Conservation (phyloP, 176 grass and related monocot species). For the Alloteropsis semialata region DNA sequence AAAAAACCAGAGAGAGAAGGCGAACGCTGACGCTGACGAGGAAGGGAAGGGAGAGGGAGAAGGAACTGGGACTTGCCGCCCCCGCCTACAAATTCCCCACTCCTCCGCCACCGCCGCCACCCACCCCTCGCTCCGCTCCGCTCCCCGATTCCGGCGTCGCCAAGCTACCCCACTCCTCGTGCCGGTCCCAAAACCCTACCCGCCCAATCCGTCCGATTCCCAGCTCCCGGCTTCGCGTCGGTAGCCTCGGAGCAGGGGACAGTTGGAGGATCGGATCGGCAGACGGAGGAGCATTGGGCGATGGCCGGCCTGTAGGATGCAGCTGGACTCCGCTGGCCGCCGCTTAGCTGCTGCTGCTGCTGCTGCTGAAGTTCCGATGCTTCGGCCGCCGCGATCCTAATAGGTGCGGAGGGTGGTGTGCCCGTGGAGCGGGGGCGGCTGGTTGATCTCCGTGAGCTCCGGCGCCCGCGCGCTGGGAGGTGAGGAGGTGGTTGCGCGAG, state of each 20-base stretch:
- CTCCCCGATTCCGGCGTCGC: neutral
- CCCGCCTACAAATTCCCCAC: constrained; percentile 39
- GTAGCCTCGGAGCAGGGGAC: neutral
- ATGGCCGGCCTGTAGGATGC: constrained; percentile 49
- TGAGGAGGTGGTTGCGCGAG: constrained; percentile 1
- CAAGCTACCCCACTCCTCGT: neutral
- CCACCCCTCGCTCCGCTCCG: neutral
- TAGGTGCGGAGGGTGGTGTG: constrained; percentile 14
- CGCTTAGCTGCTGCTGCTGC: constrained; percentile 26
- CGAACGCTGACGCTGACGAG: constrained; percentile 39
- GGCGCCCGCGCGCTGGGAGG: neutral
- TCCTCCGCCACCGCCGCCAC: constrained; percentile 12
- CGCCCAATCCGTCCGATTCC: constrained; percentile 26
- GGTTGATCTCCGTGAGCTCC: constrained; percentile 19
- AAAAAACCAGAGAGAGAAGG: constrained; percentile 24
- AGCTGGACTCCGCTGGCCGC: constrained; percentile 51
- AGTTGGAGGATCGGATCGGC: constrained; percentile 41
- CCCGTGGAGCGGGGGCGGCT: constrained; percentile 7
- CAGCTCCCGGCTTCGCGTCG: constrained; percentile 15
- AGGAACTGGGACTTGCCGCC: constrained; percentile 51
- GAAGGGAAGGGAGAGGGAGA: constrained; percentile 19
- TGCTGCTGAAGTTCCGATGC: constrained; percentile 9
- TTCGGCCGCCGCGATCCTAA: constrained; percentile 31
- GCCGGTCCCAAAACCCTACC: constrained; percentile 8
- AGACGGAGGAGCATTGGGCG: constrained; percentile 38